A percentile compares a stretch with the other conserved stretches of the same genome.
Evolutionary conservation across 495 filamentous ascomycete species (phyloP).

Genomic region (Gamarada debralockiae): DNA sequence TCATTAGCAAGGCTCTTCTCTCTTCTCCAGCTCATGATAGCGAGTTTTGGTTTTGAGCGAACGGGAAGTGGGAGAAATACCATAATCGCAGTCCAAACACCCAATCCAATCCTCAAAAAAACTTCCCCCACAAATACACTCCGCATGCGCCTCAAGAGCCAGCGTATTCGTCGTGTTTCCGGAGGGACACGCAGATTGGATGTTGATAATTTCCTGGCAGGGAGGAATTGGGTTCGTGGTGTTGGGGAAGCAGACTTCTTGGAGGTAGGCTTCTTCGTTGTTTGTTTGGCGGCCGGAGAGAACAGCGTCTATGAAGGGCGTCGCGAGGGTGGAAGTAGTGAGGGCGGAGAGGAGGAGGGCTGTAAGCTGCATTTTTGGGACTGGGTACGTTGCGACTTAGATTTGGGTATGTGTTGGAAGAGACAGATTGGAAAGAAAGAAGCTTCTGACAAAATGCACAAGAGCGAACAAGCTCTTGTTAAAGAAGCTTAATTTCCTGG

Average conservation of each 20-base stretch:
- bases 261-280: not conserved
- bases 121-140: constrained; percentile 37
- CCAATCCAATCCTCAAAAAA: constrained; percentile 36
- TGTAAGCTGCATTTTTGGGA: not conserved
- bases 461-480: too few relatives aligned
- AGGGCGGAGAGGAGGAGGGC: not conserved
- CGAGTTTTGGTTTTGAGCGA: too few relatives aligned
- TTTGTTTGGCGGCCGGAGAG: not conserved
- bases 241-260: constrained; percentile 3
- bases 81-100: constrained; percentile 32
- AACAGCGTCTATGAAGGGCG: not conserved
- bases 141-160: constrained; percentile 31
- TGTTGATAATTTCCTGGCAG: constrained; percentile 17
- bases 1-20: too few relatives aligned
- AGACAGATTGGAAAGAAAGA: not conserved
- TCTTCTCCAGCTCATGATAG: too few relatives aligned
- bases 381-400: not conserved
- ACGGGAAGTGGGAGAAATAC: too few relatives aligned
- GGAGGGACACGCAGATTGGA: constrained; percentile 9
- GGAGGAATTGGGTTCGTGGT: constrained; percentile 3
- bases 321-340: not conserved
- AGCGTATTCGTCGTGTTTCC: constrained; percentile 23
- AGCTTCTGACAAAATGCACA: not conserved
- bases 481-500: too few relatives aligned
- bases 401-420: not conserved